Percentiles rank a stretch among this genome's conserved stretches.
These are phyloP conservation scores for Chlorella sp. DNA, from an alignment of 139 green algal genomes.

Conservation along the genomic window DNA sequence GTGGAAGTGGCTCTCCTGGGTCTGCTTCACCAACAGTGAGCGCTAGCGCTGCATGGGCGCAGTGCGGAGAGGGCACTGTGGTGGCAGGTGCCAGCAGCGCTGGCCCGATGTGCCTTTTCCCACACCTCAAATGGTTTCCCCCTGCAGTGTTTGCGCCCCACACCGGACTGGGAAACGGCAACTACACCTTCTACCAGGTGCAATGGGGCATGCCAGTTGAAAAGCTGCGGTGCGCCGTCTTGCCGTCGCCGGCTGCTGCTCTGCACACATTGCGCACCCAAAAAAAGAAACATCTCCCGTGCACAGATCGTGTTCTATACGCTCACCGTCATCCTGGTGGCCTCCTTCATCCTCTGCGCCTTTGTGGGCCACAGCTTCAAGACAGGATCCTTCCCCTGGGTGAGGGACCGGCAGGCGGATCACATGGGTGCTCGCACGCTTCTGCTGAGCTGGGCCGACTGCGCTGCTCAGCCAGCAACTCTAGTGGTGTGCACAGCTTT, in stretches of 20 bases:
- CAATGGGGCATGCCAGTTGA: too few species aligned
- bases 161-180: conserved; percentile 12
- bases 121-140: not conserved
- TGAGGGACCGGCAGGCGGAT: not conserved
- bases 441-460: too few species aligned
- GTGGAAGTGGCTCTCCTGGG: conserved; percentile 27
- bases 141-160: not conserved
- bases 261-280: too few species aligned
- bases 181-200: conserved; percentile 19
- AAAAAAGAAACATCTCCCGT: too few species aligned
- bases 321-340: conserved; percentile 9
- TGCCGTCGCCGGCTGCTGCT: too few species aligned
- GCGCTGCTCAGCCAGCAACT: too few species aligned
- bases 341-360: conserved; percentile 6
- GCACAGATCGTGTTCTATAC: conserved; percentile 5
- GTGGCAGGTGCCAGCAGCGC: too few species aligned
- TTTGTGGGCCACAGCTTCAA: conserved; percentile 16
- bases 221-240: too few species aligned
- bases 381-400: conserved; percentile 7
- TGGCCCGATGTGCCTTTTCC: not conserved
- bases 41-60: too few species aligned
- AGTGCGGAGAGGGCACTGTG: too few species aligned
- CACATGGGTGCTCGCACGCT: not conserved
- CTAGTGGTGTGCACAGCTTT: too few species aligned
- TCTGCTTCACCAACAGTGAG: conserved; percentile 18